A percentile compares a stretch with the other conserved stretches of the same genome.
phyloP scores from a whole-genome alignment of 2,329 filamentous ascomycete species.

The Pseudocercospora musae region DNA sequence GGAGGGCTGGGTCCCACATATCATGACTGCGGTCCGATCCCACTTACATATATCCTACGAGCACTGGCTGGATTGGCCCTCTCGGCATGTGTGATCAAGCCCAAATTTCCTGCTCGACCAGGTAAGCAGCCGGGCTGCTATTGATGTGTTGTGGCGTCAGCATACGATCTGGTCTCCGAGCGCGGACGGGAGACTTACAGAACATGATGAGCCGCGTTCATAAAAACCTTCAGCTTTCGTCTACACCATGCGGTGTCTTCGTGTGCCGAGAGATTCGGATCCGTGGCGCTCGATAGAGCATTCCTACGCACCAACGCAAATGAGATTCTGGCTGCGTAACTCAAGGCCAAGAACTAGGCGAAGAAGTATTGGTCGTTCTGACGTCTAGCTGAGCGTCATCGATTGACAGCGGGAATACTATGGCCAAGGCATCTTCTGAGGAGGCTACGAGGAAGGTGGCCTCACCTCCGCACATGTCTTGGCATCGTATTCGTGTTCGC shows the following conservation, averaged over 20 bases:
- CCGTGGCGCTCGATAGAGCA: not conserved
- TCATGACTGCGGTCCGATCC: constrained; percentile 12
- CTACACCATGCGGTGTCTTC: not conserved
- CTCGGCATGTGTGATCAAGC: not conserved
- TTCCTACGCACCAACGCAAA: not conserved
- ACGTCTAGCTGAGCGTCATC: not conserved
- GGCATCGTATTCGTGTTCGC: not conserved
- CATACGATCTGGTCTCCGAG: not conserved
- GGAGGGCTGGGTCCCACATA: constrained; percentile 18
- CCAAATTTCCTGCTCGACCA: not conserved
- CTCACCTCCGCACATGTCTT: not conserved
- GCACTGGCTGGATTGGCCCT: constrained; percentile 18
- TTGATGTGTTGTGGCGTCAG: not conserved
- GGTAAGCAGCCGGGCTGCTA: not conserved
- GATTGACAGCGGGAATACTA: not conserved
- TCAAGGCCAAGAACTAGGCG: not conserved
- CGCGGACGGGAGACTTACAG: not conserved
- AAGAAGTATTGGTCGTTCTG: not conserved
- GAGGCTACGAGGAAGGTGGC: not conserved
- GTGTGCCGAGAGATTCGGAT: not conserved
- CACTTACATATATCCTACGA: constrained; percentile 17
- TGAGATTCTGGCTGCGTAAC: not conserved
- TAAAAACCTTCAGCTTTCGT: not conserved
- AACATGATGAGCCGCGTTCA: not conserved
- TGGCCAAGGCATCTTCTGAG: not conserved